Conservation (phyloP, 306 rosid species). For the Mimosa bimucronata region DNA sequence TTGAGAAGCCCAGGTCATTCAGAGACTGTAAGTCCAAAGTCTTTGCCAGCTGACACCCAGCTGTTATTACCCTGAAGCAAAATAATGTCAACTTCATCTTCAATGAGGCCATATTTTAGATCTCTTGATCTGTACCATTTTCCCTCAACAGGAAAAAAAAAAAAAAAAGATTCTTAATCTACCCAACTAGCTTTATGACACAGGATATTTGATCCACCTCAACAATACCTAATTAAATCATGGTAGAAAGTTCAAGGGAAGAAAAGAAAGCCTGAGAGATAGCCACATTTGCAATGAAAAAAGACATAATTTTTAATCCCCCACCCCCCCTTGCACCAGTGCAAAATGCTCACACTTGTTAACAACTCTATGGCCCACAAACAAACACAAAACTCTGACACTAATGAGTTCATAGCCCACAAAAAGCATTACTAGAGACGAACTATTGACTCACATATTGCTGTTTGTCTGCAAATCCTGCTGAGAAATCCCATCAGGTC, state of each 20-base stretch:
- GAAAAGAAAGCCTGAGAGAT: too few relatives aligned
- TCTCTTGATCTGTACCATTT: neutral
- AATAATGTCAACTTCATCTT: constrained; percentile 33
- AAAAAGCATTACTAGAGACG: neutral
- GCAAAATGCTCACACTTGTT: neutral
- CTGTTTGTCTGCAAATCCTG: constrained; percentile 89
- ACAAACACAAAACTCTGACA: neutral
- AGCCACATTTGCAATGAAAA: neutral
- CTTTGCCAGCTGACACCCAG: constrained; percentile 95
- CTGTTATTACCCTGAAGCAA: constrained; percentile 75
- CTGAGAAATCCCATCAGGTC: constrained; percentile 88
- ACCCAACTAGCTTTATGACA: neutral
- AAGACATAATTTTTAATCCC: too few relatives aligned
- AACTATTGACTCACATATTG: constrained; percentile 71
- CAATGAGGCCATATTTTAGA: neutral
- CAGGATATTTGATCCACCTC: neutral
- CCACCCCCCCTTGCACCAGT: neutral
- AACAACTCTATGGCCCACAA: neutral
- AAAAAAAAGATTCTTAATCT: too few relatives aligned
- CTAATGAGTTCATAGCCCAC: neutral
- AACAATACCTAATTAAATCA: neutral
- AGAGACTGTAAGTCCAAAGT: constrained; percentile 87
- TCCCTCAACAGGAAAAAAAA: neutral
- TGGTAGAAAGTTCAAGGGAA: neutral
- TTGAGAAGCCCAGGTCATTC: constrained; percentile 93